Evolutionary conservation across 805 yeast species (phyloP), one percentile per base, ranked within the genome.

Genomic region (Sungouiozyma intestinalis): DNA sequence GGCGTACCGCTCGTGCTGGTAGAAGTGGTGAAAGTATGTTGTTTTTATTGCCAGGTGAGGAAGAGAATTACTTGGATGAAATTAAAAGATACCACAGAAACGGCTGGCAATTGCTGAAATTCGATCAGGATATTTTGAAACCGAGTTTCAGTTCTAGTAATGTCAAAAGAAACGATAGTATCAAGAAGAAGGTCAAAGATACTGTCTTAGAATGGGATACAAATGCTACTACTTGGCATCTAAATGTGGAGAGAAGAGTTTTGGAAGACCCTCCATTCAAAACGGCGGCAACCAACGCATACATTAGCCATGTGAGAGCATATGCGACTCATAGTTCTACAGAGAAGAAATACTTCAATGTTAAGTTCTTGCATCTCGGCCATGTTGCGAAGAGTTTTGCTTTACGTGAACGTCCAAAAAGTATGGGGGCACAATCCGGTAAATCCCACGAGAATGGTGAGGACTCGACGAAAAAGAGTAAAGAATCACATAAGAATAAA

Each of bases 1-100:
- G 99, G 41, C 79, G 99, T 68, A 87, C 97, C 11, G 99, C 99
- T 7, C 79, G 99, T 66, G 95, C 94, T n/a, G 98, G 98, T 48
- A 73, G 78, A 36, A 63, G 67, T 33, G 99, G 99, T 60, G 71
- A 71, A 33, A 83, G 97, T 1, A 60, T 77, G 2, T 63, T 92
- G 44, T 86, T 90, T 55, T 66, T 92, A 35, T 66, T 90, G 27
- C 98, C 99, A 1, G 94, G 95, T 1, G 73, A 68, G 45, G 97
- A 90, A 62, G 97, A 90, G 65, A 79, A 76, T 13, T 90, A 87
- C 55, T 67, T 82, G 47, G 83, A 77, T 17, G 74, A 73, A 41
- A 71, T 84, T 38, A 70, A 68, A 38, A 68, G 71, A 4, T 67
- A 69, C 38, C 94, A 83, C 60, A 72, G 74, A 17, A 64, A 65